Evolutionary conservation across 2,329 filamentous ascomycete species (phyloP), one percentile per base, ranked within the genome.

Genomic region (Alternaria ethzedia): DNA sequence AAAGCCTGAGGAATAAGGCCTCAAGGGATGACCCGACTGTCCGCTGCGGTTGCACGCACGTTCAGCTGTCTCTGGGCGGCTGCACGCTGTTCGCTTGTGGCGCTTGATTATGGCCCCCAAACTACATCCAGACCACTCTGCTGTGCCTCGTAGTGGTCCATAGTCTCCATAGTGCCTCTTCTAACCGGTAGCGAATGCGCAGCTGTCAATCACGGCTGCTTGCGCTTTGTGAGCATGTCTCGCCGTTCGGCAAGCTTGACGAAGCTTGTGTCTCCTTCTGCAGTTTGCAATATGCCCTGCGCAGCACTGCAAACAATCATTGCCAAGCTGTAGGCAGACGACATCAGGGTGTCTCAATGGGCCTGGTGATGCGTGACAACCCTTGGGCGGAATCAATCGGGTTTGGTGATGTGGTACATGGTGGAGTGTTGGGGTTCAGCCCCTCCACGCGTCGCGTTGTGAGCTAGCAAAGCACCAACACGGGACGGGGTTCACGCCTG

Each of bases 51-150:
- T 32, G 44, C 47, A 49, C 54, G 57, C 49, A 50, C 52, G 12
- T 60, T 66, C 64, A 66, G 63, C 60, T 65, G 56, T 55, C 32
- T n/a, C 47, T 50, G 56, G 56, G 46, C 55, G 43, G 13, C 63
- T 61, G 51, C 56, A 65, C 54, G 56, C 59, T 57, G 30, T 58
- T 36, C 54, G 63, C 59, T 59, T 60, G 64, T 66, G 64, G 64
- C 64, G 52, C 12, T 45, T 13, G 10, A 25, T 46, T 28, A 15
- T 44, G 47, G 64, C 57, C 64, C 63, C 64, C 64, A 60, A 63
- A 41, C 43, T 21, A 43, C 56, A 43, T 47, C 57, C 50, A 57
- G 51, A 20, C 57, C 41, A 36, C 17, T 54, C 45, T 57, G 36
- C 54, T 54, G 45, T 55, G 54, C 46, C 32, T 47, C 32, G 20